Evolutionary conservation across 129 eudicot genomes (phyloP).

Genomic region (Scalesia atractyloides): DNA sequence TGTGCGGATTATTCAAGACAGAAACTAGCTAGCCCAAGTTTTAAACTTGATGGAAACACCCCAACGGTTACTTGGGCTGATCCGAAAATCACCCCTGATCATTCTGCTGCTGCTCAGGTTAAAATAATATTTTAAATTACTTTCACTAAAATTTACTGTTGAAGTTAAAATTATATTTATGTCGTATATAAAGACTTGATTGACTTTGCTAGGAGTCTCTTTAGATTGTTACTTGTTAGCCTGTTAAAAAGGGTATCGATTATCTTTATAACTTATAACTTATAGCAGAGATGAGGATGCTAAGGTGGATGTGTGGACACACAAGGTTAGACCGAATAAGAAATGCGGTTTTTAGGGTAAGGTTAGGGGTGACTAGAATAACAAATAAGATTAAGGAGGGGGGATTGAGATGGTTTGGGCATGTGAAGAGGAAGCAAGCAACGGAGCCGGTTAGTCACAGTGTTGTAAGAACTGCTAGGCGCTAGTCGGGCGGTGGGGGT

Average conservation of each 20-base stretch:
- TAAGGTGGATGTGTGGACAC: too few species aligned
- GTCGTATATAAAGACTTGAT: not conserved
- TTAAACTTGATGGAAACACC: conserved; percentile 84
- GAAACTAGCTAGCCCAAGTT: conserved; percentile 68
- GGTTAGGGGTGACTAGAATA: too few species aligned
- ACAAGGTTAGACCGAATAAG: too few species aligned
- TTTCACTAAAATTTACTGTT: not conserved
- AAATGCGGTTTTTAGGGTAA: too few species aligned
- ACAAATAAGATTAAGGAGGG: too few species aligned
- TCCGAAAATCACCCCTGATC: conserved; percentile 87
- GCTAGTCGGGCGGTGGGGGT: too few species aligned
- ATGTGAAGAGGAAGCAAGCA: too few species aligned
- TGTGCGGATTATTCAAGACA: conserved; percentile 98
- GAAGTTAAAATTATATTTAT: not conserved
- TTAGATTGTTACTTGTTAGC: not conserved
- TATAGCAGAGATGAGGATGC: too few species aligned
- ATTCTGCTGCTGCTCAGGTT: conserved; percentile 94
- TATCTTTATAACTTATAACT: too few species aligned
- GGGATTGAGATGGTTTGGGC: too few species aligned
- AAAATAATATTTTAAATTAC: conserved; percentile 16
- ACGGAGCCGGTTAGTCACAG: too few species aligned
- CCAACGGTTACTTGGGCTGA: conserved; percentile 99
- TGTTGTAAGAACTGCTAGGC: too few species aligned
- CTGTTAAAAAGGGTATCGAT: not conserved
- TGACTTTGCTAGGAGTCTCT: not conserved